Percentiles rank a stretch among this genome's conserved stretches.
Conservation (phyloP, 768 basidiomycete species). For the Macrocybe gigantea region DNA sequence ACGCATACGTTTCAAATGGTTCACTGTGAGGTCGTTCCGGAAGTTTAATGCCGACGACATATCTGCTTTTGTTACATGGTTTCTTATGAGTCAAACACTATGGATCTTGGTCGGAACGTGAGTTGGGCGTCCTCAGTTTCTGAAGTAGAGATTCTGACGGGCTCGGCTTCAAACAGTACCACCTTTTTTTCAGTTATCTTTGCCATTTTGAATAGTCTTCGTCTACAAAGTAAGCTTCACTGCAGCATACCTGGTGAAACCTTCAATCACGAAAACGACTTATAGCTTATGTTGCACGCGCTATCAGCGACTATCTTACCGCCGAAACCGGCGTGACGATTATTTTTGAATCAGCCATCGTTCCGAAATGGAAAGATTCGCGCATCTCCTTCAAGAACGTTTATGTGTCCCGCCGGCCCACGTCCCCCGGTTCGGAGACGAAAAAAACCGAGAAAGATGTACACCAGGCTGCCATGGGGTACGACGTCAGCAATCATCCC, state of each 20-base stretch:
- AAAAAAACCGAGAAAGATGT: constrained; percentile 30
- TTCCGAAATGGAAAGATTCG: constrained; percentile 96
- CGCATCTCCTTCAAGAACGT: constrained; percentile 96
- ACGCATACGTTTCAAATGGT: constrained; percentile 95
- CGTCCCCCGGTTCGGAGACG: constrained; percentile 11
- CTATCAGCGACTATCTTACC: constrained; percentile 90
- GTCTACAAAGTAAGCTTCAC: constrained; percentile 61
- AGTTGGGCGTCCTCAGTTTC: constrained; percentile 22
- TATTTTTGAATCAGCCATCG: constrained; percentile 96
- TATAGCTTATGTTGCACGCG: constrained; percentile 77
- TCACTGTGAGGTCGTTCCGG: constrained; percentile 90
- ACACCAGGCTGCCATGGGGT: constrained; percentile 51
- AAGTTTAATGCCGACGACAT: constrained; percentile 96
- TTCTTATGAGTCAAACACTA: constrained; percentile 89
- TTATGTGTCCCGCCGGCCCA: constrained; percentile 80
- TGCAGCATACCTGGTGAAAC: not conserved
- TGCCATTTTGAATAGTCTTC: constrained; percentile 81
- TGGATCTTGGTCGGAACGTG: constrained; percentile 96
- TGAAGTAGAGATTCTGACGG: not conserved
- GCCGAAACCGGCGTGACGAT: constrained; percentile 90
- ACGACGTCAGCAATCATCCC: constrained; percentile 75
- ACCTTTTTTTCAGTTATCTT: constrained; percentile 95
- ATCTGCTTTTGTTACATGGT: constrained; percentile 94
- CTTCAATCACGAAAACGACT: constrained; percentile 5
- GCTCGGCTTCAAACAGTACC: constrained; percentile 45